Conservation (phyloP, 1,139 yeast genomes). For the Lodderomyces elongisporus region DNA sequence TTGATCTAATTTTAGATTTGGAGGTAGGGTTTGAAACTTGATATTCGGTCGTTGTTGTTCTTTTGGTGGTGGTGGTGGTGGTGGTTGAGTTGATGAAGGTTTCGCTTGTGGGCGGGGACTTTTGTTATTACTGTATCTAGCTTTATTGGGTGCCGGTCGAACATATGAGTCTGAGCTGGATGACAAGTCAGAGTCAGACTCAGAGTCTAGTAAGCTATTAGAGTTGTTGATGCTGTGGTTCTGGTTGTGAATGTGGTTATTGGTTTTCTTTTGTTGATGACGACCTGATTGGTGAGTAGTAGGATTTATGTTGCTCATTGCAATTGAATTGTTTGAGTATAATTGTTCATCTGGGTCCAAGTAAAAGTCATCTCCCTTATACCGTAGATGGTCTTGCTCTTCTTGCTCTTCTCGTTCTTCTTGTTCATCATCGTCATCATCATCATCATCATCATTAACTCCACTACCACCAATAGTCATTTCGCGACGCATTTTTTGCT, state of each 20-base stretch:
- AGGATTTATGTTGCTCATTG: background rate
- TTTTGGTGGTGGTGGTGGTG: no score
- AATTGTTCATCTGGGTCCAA: background rate
- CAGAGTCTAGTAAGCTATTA: conserved; percentile 26
- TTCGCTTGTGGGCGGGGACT: no score
- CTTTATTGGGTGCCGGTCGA: conserved; percentile 9
- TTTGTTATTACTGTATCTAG: no score
- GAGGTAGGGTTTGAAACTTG: conserved; percentile 8
- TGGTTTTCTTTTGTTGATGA: background rate
- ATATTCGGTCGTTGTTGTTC: conserved; percentile 6
- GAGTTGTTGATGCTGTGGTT: no score
- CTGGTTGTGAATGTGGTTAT: no score
- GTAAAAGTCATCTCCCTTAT: background rate
- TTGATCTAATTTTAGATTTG: background rate
- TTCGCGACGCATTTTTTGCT: conserved; percentile 7
- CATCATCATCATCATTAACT: conserved; percentile 9
- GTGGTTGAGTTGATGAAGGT: background rate
- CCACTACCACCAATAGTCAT: conserved; percentile 1
- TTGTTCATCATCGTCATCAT: background rate
- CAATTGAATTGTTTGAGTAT: background rate
- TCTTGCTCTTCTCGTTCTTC: conserved; percentile 1
- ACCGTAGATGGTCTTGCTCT: no score
- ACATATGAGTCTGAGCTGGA: conserved; percentile 17
- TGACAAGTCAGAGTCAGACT: conserved; percentile 33
- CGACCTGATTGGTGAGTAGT: background rate